Conservation (phyloP, 2,329 filamentous ascomycete species). For the Eurotiales sp. region DNA sequence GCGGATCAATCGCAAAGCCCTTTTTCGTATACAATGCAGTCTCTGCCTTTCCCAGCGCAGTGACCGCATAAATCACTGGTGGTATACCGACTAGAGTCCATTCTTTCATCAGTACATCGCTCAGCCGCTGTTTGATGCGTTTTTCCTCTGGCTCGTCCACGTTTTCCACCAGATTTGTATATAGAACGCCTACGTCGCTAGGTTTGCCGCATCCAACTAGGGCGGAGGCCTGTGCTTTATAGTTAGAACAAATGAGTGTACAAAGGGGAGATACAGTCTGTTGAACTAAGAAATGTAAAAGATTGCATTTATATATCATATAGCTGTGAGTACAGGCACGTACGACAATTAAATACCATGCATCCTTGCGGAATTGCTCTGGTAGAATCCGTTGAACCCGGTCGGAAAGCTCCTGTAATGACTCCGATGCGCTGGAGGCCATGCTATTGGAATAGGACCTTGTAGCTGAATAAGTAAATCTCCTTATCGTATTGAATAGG, state of each 20-base stretch:
- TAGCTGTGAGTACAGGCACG: constrained; percentile 20
- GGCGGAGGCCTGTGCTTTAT: constrained; percentile 20
- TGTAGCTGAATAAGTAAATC: neutral
- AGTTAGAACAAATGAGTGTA: neutral
- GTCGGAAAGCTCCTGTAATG: constrained; percentile 21
- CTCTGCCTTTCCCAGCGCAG: constrained; percentile 27
- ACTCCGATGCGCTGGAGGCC: constrained; percentile 25
- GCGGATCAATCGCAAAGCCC: constrained; percentile 17
- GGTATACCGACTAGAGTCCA: constrained; percentile 31
- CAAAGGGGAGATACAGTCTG: neutral
- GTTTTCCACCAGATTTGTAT: constrained; percentile 22
- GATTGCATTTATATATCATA: neutral
- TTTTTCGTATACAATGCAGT: constrained; percentile 14
- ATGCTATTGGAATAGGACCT: constrained; percentile 2
- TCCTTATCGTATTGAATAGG: neutral
- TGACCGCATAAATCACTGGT: constrained; percentile 26
- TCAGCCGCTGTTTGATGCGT: constrained; percentile 19
- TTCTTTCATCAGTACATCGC: constrained; percentile 30
- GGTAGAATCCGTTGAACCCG: constrained; percentile 23
- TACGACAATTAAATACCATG: constrained; percentile 45
- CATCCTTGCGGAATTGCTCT: constrained; percentile 59
- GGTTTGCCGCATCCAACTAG: constrained; percentile 25
- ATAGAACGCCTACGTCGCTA: constrained; percentile 24
- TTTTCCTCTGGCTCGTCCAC: constrained; percentile 16
- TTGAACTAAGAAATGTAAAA: too few relatives aligned